phyloP scores from a whole-genome alignment of 148 eudicot species.

The Talinum fruticosum region DNA sequence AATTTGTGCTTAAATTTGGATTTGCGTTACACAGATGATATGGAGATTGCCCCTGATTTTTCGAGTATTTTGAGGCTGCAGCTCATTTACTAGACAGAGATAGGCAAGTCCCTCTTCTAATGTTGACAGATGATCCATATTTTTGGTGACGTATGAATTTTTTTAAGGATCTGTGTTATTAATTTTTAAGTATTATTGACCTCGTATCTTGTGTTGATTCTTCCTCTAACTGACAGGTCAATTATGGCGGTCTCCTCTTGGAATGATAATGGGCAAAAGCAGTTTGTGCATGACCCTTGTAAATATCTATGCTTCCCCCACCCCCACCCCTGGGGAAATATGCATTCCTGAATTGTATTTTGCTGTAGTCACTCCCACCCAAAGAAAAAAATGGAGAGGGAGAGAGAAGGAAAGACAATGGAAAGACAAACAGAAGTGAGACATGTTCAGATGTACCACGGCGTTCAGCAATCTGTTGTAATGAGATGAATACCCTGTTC shows the following conservation, averaged over 20 bases:
- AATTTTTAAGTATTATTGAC: background rate
- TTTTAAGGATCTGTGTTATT: background rate
- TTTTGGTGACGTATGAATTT: background rate
- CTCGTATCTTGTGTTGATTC: slow-evolving; percentile 8
- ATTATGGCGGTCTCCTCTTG: slow-evolving; percentile 98
- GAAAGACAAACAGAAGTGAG: background rate
- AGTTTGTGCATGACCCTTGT: slow-evolving; percentile 96
- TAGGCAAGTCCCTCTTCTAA: slow-evolving; percentile 47
- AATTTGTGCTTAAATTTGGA: slow-evolving; percentile 17
- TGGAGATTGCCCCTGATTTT: slow-evolving; percentile 99
- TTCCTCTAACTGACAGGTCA: slow-evolving; percentile 47
- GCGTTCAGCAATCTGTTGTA: background rate
- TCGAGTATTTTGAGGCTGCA: slow-evolving; percentile 94
- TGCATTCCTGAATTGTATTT: slow-evolving; percentile 1
- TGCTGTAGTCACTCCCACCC: background rate
- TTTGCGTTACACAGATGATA: slow-evolving; percentile 66
- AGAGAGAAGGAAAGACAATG: too few relatives aligned
- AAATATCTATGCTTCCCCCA: slow-evolving; percentile 33
- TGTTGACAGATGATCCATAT: background rate
- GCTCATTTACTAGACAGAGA: slow-evolving; percentile 83
- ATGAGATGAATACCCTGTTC: background rate
- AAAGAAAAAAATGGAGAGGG: background rate
- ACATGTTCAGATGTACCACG: background rate
- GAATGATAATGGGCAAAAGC: slow-evolving; percentile 99
- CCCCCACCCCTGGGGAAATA: background rate